These are phyloP conservation scores for Arthroderma sp. DNA, from an alignment of 2,329 filamentous ascomycete genomes.

Conservation along the genomic window DNA sequence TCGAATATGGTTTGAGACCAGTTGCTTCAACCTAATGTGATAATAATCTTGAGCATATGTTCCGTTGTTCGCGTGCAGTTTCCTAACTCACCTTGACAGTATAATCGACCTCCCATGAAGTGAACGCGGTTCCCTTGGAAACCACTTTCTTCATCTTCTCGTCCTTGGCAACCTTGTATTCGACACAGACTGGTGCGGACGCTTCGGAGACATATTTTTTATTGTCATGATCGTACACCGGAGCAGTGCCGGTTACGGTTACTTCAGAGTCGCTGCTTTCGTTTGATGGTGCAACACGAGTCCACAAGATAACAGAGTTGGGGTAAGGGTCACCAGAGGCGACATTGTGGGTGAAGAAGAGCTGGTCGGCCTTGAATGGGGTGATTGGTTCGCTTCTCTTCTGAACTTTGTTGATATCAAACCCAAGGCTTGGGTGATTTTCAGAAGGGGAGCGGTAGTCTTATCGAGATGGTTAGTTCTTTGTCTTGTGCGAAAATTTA, in stretches of 20 bases:
- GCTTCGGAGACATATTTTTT: constrained; percentile 50
- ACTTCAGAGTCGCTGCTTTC: constrained; percentile 27
- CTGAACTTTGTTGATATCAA: constrained; percentile 50
- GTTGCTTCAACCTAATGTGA: constrained; percentile 47
- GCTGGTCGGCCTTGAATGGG: constrained; percentile 31
- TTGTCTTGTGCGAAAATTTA: too few species aligned
- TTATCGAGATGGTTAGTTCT: too few species aligned
- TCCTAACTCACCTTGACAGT: constrained; percentile 48
- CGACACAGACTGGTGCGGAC: constrained; percentile 46
- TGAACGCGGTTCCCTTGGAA: constrained; percentile 49
- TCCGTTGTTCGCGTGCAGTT: neutral
- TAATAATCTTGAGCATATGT: neutral
- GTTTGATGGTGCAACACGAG: constrained; percentile 31
- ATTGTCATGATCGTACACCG: constrained; percentile 27
- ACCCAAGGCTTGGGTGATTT: constrained; percentile 49
- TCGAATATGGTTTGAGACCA: constrained; percentile 50
- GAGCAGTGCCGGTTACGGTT: constrained; percentile 44
- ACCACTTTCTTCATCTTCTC: constrained; percentile 37
- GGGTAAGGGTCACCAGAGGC: constrained; percentile 36
- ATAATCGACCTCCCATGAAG: constrained; percentile 61
- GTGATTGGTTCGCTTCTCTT: constrained; percentile 40
- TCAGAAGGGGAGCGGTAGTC: constrained; percentile 54
- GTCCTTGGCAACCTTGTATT: constrained; percentile 47
- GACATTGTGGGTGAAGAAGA: constrained; percentile 54
- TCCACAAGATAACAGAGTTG: constrained; percentile 33